A percentile compares a stretch with the other conserved stretches of the same genome.
These are phyloP conservation scores for Physcia stellaris DNA, from an alignment of 495 filamentous ascomycete species.

Conservation along the genomic window DNA sequence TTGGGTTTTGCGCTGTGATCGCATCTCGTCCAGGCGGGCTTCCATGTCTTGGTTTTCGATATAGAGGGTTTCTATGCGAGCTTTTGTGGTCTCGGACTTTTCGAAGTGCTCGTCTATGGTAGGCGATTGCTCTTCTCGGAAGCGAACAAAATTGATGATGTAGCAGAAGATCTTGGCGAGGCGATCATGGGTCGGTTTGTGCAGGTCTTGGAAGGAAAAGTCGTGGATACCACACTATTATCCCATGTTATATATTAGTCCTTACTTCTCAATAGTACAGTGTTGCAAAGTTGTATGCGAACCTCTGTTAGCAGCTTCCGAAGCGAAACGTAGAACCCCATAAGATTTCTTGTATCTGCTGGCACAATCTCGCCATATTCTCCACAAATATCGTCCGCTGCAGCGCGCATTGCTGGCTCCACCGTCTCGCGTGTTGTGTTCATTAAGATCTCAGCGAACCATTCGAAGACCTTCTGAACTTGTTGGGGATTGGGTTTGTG, in stretches of 20 bases:
- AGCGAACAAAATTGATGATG: conserved; percentile 95
- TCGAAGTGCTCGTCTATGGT: conserved; percentile 88
- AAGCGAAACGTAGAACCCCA: conserved; percentile 82
- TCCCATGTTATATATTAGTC: too few relatives aligned
- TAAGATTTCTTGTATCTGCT: conserved; percentile 73
- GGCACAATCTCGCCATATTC: conserved; percentile 71
- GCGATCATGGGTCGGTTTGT: conserved; percentile 74
- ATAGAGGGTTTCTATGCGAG: conserved; percentile 74
- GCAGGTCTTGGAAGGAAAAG: conserved; percentile 82
- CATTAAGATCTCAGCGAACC: conserved; percentile 88
- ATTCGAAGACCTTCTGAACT: conserved; percentile 93
- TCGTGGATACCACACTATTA: conserved; percentile 71
- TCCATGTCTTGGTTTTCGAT: conserved; percentile 79
- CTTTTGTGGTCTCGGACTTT: conserved; percentile 70
- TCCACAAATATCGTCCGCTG: conserved; percentile 71
- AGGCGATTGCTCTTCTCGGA: conserved; percentile 75
- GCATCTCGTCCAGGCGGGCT: conserved; percentile 65
- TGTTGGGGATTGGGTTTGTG: conserved; percentile 86
- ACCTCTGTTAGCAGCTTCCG: conserved; percentile 62
- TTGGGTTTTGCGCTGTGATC: conserved; percentile 57
- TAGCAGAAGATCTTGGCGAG: conserved; percentile 88
- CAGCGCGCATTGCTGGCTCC: conserved; percentile 86
- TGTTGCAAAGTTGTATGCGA: conserved; percentile 5
- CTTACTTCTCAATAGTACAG: conserved; percentile 8
- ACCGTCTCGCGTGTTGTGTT: conserved; percentile 81